Percentiles rank a stretch among this genome's conserved stretches.
Conservation (phyloP, 257 asterid species). For the Capsicum pubescens region DNA sequence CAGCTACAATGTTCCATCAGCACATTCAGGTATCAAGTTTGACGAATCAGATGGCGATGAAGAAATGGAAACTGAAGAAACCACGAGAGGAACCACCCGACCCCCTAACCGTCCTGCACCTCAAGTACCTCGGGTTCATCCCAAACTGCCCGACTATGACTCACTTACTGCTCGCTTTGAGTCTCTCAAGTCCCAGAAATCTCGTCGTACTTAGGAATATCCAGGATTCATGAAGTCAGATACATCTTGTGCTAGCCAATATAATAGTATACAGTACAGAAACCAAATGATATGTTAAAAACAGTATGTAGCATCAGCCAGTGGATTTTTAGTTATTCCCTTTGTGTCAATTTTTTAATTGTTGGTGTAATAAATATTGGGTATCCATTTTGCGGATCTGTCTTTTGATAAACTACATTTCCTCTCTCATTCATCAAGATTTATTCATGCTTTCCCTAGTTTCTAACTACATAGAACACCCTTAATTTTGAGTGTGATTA, state of each 20-base stretch:
- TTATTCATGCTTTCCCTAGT: background rate
- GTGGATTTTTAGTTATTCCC: background rate
- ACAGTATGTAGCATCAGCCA: background rate
- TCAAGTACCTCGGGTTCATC: slow-evolving; percentile 69
- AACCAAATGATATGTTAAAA: slow-evolving; percentile 20
- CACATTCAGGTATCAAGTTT: slow-evolving; percentile 49
- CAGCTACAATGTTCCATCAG: slow-evolving; percentile 59
- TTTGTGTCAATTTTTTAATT: background rate
- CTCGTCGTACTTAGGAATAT: slow-evolving; percentile 8
- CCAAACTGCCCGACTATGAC: slow-evolving; percentile 87
- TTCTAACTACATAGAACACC: background rate
- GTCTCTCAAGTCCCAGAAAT: slow-evolving; percentile 72
- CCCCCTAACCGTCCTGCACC: slow-evolving; percentile 72
- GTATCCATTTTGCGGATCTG: background rate
- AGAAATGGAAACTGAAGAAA: slow-evolving; percentile 45
- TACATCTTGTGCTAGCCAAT: slow-evolving; percentile 20
- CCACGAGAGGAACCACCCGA: slow-evolving; percentile 31
- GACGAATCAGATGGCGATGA: slow-evolving; percentile 68
- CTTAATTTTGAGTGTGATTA: background rate
- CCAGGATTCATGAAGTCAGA: background rate
- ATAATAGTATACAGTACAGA: slow-evolving; percentile 19
- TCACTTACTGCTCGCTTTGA: slow-evolving; percentile 87
- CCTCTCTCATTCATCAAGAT: background rate
- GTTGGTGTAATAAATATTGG: background rate
- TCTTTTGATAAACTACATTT: background rate